These are phyloP conservation scores for Alternaria alternata DNA, from an alignment of 2,329 filamentous ascomycete genomes.

Conservation along the genomic window DNA sequence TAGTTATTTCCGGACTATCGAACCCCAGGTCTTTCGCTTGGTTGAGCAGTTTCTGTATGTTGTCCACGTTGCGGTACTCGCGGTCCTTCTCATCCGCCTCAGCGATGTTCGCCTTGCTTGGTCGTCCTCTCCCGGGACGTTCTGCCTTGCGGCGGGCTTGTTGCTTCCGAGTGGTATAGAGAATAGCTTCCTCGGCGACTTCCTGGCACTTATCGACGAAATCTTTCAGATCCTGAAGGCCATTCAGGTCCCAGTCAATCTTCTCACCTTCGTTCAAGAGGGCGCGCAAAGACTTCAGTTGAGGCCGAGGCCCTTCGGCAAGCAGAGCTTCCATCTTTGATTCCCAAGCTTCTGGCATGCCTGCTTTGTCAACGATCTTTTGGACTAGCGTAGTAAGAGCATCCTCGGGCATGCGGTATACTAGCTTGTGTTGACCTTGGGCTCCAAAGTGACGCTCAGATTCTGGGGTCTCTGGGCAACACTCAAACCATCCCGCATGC, in stretches of 20 bases:
- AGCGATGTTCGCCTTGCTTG: conserved; percentile 67
- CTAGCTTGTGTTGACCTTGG: conserved; percentile 71
- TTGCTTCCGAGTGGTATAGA: conserved; percentile 96
- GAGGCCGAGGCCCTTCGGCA: conserved; percentile 82
- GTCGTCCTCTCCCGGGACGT: conserved; percentile 78
- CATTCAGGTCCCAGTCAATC: conserved; percentile 88
- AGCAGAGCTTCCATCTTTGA: conserved; percentile 87
- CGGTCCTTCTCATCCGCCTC: conserved; percentile 85
- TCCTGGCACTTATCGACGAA: conserved; percentile 98
- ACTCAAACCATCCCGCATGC: conserved; percentile 82
- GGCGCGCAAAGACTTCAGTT: conserved; percentile 83
- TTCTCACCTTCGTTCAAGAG: conserved; percentile 93
- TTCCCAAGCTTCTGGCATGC: conserved; percentile 86
- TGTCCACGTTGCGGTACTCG: conserved; percentile 86
- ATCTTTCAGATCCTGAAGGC: conserved; percentile 79
- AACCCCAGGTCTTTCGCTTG: conserved; percentile 90
- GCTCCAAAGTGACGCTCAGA: conserved; percentile 69
- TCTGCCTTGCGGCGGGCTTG: conserved; percentile 96
- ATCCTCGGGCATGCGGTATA: conserved; percentile 79
- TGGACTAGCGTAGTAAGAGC: conserved; percentile 71
- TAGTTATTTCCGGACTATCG: conserved; percentile 88
- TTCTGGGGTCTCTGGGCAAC: conserved; percentile 72
- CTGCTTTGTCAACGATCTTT: conserved; percentile 86
- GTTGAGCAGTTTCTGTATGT: conserved; percentile 83
- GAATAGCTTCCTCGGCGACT: conserved; percentile 96